phyloP scores from a whole-genome alignment of 805 yeast genomes.

The Pichia cephalocereana region DNA sequence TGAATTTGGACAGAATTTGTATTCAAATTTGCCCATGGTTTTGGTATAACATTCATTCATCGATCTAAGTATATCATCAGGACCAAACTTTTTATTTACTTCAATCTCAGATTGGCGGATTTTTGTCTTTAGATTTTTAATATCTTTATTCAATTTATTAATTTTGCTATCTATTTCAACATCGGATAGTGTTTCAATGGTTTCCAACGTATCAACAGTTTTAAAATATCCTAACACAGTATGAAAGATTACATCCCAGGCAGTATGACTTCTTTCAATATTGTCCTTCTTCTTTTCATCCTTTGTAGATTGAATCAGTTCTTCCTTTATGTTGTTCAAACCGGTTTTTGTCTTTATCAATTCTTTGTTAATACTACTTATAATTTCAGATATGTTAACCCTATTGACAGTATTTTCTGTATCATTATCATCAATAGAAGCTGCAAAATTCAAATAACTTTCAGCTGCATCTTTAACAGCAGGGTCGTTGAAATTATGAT shows the following conservation, averaged over 20 bases:
- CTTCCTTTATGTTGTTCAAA: background rate
- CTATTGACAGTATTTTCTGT: background rate
- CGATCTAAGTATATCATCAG: slow-evolving; percentile 55
- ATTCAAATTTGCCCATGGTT: slow-evolving; percentile 61
- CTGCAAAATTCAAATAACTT: slow-evolving; percentile 38
- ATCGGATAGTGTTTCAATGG: background rate
- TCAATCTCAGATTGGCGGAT: slow-evolving; percentile 6
- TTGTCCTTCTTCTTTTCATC: background rate
- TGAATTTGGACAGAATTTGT: slow-evolving; percentile 51
- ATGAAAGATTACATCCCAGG: too few species aligned
- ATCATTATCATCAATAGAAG: slow-evolving; percentile 11
- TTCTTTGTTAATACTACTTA: background rate
- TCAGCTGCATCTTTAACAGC: slow-evolving; percentile 72
- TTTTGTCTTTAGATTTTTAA: slow-evolving; percentile 16
- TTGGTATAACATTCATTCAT: slow-evolving; percentile 35
- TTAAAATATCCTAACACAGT: too few species aligned
- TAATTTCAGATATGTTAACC: background rate
- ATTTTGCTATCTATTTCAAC: slow-evolving; percentile 3
- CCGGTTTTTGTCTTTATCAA: background rate
- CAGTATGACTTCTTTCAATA: too few species aligned
- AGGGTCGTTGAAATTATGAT: slow-evolving; percentile 77
- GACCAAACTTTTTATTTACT: slow-evolving; percentile 38
- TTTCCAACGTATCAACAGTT: too few species aligned
- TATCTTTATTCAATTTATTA: slow-evolving; percentile 22
- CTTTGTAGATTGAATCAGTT: background rate